Percentiles rank a stretch among this genome's conserved stretches.
Conservation (phyloP, 176 grass and related monocot species). For the Raddia guianensis region DNA sequence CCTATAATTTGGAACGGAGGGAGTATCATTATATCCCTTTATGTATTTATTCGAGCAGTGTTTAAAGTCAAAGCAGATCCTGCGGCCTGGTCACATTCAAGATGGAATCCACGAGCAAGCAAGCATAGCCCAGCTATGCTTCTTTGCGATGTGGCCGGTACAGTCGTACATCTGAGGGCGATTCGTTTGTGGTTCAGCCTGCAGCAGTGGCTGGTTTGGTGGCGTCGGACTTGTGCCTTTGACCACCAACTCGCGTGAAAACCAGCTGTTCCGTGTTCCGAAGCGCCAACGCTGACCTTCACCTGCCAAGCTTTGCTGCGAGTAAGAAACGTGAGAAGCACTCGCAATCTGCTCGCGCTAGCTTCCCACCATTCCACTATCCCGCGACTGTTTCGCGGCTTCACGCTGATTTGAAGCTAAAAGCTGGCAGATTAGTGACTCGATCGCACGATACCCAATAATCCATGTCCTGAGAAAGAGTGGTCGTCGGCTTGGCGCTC, state of each 20-base stretch:
- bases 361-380: neutral
- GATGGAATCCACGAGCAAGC: neutral
- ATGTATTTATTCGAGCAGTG: neutral
- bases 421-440: neutral
- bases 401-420: neutral
- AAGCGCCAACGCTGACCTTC: conserved; percentile 9
- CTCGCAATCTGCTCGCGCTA: neutral
- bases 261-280: neutral
- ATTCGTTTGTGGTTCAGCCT: neutral
- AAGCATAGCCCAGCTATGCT: neutral
- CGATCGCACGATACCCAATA: neutral
- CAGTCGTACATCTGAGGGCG: neutral
- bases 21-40: neutral
- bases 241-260: neutral
- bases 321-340: neutral
- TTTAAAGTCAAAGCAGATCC: neutral
- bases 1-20: too few relatives aligned
- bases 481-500: neutral
- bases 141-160: too few relatives aligned
- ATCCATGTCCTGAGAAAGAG: conserved; percentile 22
- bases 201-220: neutral
- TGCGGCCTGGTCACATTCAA: neutral
- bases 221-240: neutral
- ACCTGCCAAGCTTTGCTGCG: neutral
- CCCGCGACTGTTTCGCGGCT: neutral